Evolutionary conservation across 2,329 filamentous ascomycete species (phyloP).

Genomic region (Fragosphaeria purpurea): DNA sequence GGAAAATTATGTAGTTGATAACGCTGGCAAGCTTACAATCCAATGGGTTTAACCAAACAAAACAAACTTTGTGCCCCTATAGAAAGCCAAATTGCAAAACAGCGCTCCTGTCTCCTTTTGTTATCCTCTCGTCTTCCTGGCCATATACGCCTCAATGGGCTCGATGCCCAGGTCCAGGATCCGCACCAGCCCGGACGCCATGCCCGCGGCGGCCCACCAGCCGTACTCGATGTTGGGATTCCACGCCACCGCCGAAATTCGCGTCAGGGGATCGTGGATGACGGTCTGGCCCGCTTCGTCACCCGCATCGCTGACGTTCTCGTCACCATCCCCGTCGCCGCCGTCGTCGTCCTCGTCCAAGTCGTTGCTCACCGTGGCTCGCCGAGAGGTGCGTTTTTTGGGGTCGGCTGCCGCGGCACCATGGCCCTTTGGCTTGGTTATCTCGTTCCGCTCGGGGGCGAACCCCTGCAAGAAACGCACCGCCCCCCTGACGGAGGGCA

Average conservation of each 20-base stretch:
- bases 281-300: constrained; percentile 23
- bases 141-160: constrained; percentile 4
- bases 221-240: constrained; percentile 57
- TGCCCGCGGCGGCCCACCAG: constrained; percentile 56
- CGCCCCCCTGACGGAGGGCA: constrained; percentile 26
- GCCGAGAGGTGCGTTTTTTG: constrained; percentile 9
- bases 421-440: neutral
- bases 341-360: constrained; percentile 20
- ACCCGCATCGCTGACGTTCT: constrained; percentile 14
- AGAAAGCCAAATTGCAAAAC: no score
- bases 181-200: constrained; percentile 57
- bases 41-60: no score
- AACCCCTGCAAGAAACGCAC: constrained; percentile 44
- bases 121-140: no score
- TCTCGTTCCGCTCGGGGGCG: constrained; percentile 34
- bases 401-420: neutral
- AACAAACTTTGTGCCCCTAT: no score
- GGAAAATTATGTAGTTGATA: no score
- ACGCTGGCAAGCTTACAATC: no score
- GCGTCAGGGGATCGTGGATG: constrained; percentile 52
- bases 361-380: constrained; percentile 3
- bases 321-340: constrained; percentile 13
- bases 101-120: no score
- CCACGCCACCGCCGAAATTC: constrained; percentile 54
- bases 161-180: constrained; percentile 55